Percentiles rank a stretch among this genome's conserved stretches.
Conservation (phyloP, 768 basidiomycete genomes). For the Macrocybe gigantea region DNA sequence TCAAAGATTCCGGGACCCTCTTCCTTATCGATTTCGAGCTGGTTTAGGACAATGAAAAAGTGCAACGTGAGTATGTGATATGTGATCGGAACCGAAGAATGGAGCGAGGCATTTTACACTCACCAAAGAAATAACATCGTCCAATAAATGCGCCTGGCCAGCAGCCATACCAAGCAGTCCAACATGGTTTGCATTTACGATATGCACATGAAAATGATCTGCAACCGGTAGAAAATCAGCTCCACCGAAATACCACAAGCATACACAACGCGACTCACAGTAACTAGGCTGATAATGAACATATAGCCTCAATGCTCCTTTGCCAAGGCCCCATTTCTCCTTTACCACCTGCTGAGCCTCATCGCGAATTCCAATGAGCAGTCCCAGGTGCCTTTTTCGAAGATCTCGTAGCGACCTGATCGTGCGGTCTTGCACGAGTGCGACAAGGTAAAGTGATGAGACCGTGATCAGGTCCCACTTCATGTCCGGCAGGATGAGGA, state of each 20-base stretch:
- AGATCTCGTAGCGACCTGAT: slow-evolving; percentile 80
- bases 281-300: slow-evolving; percentile 97
- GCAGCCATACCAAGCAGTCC: slow-evolving; percentile 69
- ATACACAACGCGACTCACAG: slow-evolving; percentile 46
- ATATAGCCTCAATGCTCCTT: slow-evolving; percentile 67
- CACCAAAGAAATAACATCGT: slow-evolving; percentile 87
- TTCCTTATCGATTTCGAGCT: slow-evolving; percentile 57
- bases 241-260: not conserved
- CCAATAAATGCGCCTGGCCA: slow-evolving; percentile 90
- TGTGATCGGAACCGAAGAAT: no score
- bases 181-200: slow-evolving; percentile 72
- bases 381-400: slow-evolving; percentile 48
- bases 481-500: slow-evolving; percentile 88
- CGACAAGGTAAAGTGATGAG: slow-evolving; percentile 81
- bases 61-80: no score
- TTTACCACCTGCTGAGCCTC: slow-evolving; percentile 47
- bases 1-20: slow-evolving; percentile 53
- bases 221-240: not conserved
- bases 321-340: slow-evolving; percentile 60
- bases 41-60: not conserved
- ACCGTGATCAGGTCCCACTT: slow-evolving; percentile 87
- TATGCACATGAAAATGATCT: slow-evolving; percentile 96
- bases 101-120: no score
- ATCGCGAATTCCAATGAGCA: slow-evolving; percentile 61
- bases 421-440: slow-evolving; percentile 54